Percentiles rank a stretch among this genome's conserved stretches.
phyloP scores from a whole-genome alignment of 2,329 filamentous ascomycete species.

The Aurifilum marmelostoma region DNA sequence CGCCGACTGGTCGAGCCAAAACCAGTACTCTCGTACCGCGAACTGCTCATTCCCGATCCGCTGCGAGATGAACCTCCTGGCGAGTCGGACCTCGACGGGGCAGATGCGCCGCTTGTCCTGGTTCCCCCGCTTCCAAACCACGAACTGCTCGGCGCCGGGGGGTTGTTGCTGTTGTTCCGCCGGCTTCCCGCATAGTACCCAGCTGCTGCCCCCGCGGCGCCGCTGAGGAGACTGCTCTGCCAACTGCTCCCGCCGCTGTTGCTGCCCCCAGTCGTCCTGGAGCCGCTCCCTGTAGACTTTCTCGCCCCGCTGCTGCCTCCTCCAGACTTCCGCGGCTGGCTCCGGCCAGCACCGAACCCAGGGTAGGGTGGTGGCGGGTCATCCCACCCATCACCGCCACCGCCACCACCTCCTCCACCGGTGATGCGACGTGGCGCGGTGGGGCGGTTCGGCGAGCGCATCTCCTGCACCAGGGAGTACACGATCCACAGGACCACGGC shows the following conservation, averaged over 20 bases:
- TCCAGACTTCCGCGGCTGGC: background rate
- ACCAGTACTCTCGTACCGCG: conserved; percentile 69
- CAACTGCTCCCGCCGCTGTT: conserved; percentile 44
- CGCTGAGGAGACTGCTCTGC: conserved; percentile 77
- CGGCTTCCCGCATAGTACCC: conserved; percentile 64
- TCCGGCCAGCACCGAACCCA: conserved; percentile 29
- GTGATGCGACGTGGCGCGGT: conserved; percentile 47
- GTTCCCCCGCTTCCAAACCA: conserved; percentile 35
- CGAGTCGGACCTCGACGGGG: conserved; percentile 40
- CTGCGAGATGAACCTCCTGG: conserved; percentile 37
- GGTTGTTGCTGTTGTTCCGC: conserved; percentile 42
- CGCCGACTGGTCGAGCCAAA: conserved; percentile 71
- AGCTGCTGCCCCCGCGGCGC: conserved; percentile 68
- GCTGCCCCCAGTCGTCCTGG: background rate
- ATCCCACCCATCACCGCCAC: conserved; percentile 38
- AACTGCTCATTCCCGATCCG: conserved; percentile 38
- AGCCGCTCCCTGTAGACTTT: conserved; percentile 4
- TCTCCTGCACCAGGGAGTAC: conserved; percentile 53
- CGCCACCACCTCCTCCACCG: conserved; percentile 41
- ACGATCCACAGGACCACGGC: conserved; percentile 64
- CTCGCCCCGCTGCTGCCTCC: background rate
- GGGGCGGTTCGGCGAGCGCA: conserved; percentile 40
- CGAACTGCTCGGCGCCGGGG: conserved; percentile 15
- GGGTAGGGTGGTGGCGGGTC: conserved; percentile 61
- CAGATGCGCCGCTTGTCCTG: conserved; percentile 38